Evolutionary conservation across 805 yeast species (phyloP).

Genomic region (Torulaspora gathmanii): DNA sequence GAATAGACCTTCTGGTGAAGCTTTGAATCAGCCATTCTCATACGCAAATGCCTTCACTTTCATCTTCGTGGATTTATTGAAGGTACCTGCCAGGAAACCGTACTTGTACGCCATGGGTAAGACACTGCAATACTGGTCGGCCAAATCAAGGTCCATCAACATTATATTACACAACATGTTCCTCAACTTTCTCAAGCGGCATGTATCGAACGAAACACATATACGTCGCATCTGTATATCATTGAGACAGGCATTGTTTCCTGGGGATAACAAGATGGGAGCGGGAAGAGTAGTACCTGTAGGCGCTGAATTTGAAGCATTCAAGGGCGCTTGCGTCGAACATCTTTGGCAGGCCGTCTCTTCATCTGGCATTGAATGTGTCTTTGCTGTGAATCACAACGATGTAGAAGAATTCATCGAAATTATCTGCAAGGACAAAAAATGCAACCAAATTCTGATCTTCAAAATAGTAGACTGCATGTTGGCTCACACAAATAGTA

Average conservation of each 20-base stretch:
- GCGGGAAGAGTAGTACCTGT: slow-evolving; percentile 43
- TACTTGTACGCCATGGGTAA: slow-evolving; percentile 29
- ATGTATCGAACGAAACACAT: not conserved
- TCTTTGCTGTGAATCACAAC: slow-evolving; percentile 20
- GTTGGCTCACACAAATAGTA: slow-evolving; percentile 30
- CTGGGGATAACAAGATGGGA: slow-evolving; percentile 48
- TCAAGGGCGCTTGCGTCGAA: slow-evolving; percentile 28
- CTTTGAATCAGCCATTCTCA: slow-evolving; percentile 7
- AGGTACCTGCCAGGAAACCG: slow-evolving; percentile 31
- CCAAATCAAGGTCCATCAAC: slow-evolving; percentile 10
- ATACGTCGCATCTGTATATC: slow-evolving; percentile 1
- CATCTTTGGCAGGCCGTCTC: slow-evolving; percentile 25
- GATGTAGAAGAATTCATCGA: slow-evolving; percentile 29
- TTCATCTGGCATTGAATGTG: slow-evolving; percentile 15
- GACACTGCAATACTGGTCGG: slow-evolving; percentile 19
- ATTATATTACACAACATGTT: slow-evolving; percentile 9
- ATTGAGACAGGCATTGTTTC: slow-evolving; percentile 42
- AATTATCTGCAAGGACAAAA: slow-evolving; percentile 36
- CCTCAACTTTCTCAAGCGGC: slow-evolving; percentile 6
- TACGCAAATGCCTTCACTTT: slow-evolving; percentile 21
- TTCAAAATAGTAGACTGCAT: slow-evolving; percentile 42
- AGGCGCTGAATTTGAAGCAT: slow-evolving; percentile 36
- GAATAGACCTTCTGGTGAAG: not conserved
- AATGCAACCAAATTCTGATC: slow-evolving; percentile 42
- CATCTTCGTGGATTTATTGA: slow-evolving; percentile 16